Evolutionary conservation across 495 filamentous ascomycete genomes (phyloP), one percentile per base, ranked within the genome.

Genomic region (Alectoria sarmentosa): DNA sequence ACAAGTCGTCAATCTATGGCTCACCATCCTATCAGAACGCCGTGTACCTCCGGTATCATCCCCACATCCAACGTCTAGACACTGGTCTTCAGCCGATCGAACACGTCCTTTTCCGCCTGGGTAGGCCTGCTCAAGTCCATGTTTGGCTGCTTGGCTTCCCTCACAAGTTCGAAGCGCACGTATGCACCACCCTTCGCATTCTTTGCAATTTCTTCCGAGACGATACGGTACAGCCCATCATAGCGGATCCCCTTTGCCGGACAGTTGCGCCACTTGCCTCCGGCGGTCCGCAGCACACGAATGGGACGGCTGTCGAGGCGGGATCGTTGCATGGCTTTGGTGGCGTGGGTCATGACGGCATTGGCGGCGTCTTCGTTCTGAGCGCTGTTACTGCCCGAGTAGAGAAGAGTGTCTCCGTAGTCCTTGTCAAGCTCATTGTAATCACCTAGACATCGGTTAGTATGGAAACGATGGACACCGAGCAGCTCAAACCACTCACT

Each of bases 211-310:
- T 56, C 11, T 36, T 61, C 44, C 9, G 10, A 3, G 28, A 58
- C 63, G 14, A 85, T 80, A 4, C 64, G 69, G 61, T 84, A 84
- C 5, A 84, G 68, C 0, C 82, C 82, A 62, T 84, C 82, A 58
- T 84, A 84, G 0, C 82, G 69, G 4, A 83, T 70, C 0, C 82
- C 82, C 2, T 73, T 74, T 0, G 21, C 36, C 0, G 82, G 82
- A 0, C 72, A 68, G 61, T 67, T 75, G 1, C 6, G 1, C 0
- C 15, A 41, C 14, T 69, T 66, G 4, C 61, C 62, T 19, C 58
- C 68, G 0, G 65, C 36, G 0, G 73, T 66, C 4, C 83, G 78
- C 7, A 85, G 67, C 1, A 85, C 79, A 6, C 83, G 75, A 1
- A 85, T 77, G 0, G 80, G 74, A 8, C 59, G 63, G 7, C 67